Base-by-base conservation (phyloP, 148 eudicot species). In the Nyssa sinensis region DNA sequence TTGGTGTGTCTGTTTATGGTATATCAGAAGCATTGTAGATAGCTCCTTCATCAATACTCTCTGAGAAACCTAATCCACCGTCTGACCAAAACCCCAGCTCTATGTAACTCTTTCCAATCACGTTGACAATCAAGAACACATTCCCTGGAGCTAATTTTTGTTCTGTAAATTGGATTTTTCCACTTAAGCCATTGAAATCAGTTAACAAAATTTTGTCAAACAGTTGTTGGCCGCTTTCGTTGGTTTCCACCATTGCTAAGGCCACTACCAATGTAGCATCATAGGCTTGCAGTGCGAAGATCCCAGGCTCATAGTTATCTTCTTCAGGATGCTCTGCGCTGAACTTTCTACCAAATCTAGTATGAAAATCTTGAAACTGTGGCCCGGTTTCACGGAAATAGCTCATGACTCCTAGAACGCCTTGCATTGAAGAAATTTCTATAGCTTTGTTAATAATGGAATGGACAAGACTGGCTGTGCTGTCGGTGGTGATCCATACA, bases 71-170 rank as follows among this genome's bases (percentile, higher is more conserved):
- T 39, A n/a, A n/a, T n/a, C 27, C 5, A 44, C 69, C 69, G 1
- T 75, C 64, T 2, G 83, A 29, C 83, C 83, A 75, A 34, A 80
- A 70, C n/a, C 82, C 82, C 31, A 65, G 73, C 31, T 75, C 78
- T 17, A 53, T 44, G 37, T 65, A 59, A 64, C 69, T 66, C 73
- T 59, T 75, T 58, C 79, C 72, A 4, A 75, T 57, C 25, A 80
- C 63, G 64, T 75, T 75, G 24, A 80, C 51, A 24, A 80, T 72
- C 57, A 64, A 69, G 23, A 80, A 66, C 10, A 7, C 31, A 19
- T 16, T 19, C 13, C 31, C 61, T 27, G 69, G 61, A n/a, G 63
- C 68, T 49, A 71, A 30, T 66, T 72, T 75, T 32, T 69, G 8
- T 0, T 24, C 67, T 7, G 11, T 37, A 5, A 67, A 68, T 21